Base-by-base conservation (phyloP, 768 basidiomycete species). In the Tulasnella sp. region DNA sequence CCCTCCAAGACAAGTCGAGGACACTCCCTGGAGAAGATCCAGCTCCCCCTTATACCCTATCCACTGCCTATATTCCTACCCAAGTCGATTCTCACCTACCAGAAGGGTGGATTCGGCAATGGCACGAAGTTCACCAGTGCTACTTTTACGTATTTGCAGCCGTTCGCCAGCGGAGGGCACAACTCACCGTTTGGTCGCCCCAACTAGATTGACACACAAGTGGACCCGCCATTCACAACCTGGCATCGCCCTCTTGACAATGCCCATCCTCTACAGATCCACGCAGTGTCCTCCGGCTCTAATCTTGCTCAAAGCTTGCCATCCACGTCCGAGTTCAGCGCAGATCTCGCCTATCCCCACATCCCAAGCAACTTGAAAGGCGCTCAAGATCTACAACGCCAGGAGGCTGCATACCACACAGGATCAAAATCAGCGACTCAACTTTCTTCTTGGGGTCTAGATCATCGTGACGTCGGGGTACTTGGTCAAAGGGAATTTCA, bases 161-260 rank as follows among this genome's bases (percentile, higher is more conserved):
- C 34, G 48, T 44, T 54, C 31, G 28, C 20, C 12, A 44, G 37
- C 24, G 5, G 64, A 48, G 42, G 28, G 76, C 81, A 16, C 74
- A 69, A 44, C 69, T 24, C 34, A 54, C 60, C 12, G 14, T 22
- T 60, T 78, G 28, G 20, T 73, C 18, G 48, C 24, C 54, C 48
- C 41, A 11, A 46, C 54, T 72, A 92, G 91, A 90, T 93, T 24
- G 91, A 94, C 81, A 93, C 92, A 0, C 87, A 85, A 80, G 89
- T 90, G 0, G 86, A 85, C 12, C 93, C 93, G 9, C 90, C 92
- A 0, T 89, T 93, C 0, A 88, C 90, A 0, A 93, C 90, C 83
- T 94, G 93, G 93, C 87, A 88, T 1, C 92, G 94, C 83, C 93
- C 93, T 1, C 90, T 90, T 80, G 91, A 93, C 79, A 92, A 93